phyloP scores from a whole-genome alignment of 2,329 filamentous ascomycete genomes.

The Xylaria digitata region DNA sequence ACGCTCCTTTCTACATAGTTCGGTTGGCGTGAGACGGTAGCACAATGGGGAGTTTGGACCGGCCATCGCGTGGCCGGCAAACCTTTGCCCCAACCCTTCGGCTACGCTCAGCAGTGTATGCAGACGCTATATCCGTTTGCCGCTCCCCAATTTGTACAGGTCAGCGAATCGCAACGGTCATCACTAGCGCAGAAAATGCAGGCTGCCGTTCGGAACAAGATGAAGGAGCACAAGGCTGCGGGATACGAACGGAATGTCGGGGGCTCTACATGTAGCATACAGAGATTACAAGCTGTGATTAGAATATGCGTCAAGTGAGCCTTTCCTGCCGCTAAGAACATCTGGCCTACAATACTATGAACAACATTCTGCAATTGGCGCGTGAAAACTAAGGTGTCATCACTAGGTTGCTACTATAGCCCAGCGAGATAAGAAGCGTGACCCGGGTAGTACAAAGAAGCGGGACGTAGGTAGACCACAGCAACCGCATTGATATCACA shows the following conservation, averaged over 20 bases:
- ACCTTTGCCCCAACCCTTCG: not conserved
- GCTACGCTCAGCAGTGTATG: not conserved
- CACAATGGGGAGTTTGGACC: slow-evolving; percentile 20
- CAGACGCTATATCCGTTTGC: not conserved
- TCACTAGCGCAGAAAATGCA: slow-evolving; percentile 28
- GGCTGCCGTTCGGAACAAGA: slow-evolving; percentile 8
- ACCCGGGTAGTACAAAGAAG: too few species aligned
- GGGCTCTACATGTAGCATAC: not conserved
- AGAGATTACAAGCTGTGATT: not conserved
- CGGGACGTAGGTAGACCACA: too few species aligned
- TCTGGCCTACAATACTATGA: too few species aligned
- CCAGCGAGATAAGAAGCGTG: too few species aligned
- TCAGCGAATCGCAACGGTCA: slow-evolving; percentile 3
- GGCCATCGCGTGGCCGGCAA: slow-evolving; percentile 21
- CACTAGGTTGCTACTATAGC: too few species aligned
- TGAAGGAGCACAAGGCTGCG: slow-evolving; percentile 15
- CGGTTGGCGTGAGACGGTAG: slow-evolving; percentile 33
- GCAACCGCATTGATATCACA: too few species aligned
- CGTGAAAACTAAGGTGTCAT: too few species aligned
- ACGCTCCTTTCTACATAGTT: slow-evolving; percentile 18
- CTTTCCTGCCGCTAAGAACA: too few species aligned
- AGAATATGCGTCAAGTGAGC: not conserved
- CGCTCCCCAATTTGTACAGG: not conserved
- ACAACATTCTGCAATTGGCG: too few species aligned
- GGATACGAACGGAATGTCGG: not conserved